A percentile compares a stretch with the other conserved stretches of the same genome.
Conservation (phyloP, 441 rosid genomes). For the Biscutella laevigata region DNA sequence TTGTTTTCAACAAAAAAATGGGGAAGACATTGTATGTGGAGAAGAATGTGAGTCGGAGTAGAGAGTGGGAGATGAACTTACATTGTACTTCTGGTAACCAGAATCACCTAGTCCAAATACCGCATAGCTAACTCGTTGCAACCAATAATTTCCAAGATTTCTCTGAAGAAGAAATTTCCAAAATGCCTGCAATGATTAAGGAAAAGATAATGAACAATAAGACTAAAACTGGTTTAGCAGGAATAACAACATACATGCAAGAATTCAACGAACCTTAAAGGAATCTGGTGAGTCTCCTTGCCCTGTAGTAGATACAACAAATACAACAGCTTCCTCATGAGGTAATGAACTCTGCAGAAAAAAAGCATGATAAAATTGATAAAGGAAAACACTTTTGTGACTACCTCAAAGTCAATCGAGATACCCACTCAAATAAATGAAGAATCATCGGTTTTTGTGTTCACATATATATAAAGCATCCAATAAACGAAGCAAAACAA, state of each 20-base stretch:
- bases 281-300: constrained; percentile 89
- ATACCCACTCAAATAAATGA: background rate
- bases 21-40: too few relatives aligned
- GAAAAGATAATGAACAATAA: constrained; percentile 11
- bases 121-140: constrained; percentile 56
- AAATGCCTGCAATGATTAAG: constrained; percentile 43
- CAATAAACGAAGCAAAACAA: background rate
- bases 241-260: background rate
- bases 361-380: constrained; percentile 1
- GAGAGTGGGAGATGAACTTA: constrained; percentile 28
- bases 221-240: background rate
- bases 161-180: constrained; percentile 83
- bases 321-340: constrained; percentile 46
- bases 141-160: constrained; percentile 51
- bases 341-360: constrained; percentile 52
- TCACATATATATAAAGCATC: background rate
- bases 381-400: background rate
- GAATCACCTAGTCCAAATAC: constrained; percentile 95
- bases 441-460: background rate
- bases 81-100: constrained; percentile 89
- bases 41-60: too few relatives aligned
- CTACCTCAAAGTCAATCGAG: background rate
- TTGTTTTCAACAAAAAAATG: too few relatives aligned
- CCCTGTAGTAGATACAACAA: constrained; percentile 89
- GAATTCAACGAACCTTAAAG: constrained; percentile 46